Conservation (phyloP, 139 green algal species). For the Raphidocelis subcapitata region DNA sequence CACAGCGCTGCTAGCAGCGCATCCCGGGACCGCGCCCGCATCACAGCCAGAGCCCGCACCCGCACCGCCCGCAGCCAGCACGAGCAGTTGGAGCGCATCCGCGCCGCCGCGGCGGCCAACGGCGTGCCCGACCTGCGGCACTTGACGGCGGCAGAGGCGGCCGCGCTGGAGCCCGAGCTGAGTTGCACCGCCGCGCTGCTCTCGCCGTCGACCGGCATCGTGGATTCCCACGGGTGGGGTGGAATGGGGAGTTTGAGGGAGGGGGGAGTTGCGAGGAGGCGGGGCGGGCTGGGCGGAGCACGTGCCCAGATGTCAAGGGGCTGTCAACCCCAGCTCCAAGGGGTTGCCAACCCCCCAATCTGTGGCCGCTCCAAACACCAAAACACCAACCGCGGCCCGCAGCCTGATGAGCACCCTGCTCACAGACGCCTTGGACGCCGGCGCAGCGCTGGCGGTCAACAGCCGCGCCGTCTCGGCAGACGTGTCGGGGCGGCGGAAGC, state of each 20-base stretch:
- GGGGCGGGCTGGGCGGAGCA: neutral
- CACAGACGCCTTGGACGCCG: constrained; percentile 46
- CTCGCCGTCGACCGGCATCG: constrained; percentile 83
- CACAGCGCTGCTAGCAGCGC: neutral
- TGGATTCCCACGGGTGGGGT: constrained; percentile 72
- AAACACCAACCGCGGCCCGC: no score
- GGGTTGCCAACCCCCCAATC: neutral
- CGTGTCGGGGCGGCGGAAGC: constrained; percentile 1
- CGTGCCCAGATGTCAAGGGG: no score
- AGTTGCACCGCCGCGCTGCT: constrained; percentile 54
- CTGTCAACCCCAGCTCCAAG: no score
- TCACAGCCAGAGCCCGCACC: no score
- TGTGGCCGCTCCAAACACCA: neutral
- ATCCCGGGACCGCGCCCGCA: neutral
- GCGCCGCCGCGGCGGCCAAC: constrained; percentile 37
- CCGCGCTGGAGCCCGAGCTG: constrained; percentile 67
- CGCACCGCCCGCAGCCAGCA: constrained; percentile 32
- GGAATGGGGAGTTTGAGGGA: neutral
- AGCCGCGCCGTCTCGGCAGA: constrained; percentile 34
- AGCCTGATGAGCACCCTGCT: constrained; percentile 71
- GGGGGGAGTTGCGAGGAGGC: neutral
- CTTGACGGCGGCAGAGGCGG: constrained; percentile 48
- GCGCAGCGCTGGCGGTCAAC: constrained; percentile 42
- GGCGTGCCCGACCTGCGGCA: constrained; percentile 71
- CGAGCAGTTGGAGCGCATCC: constrained; percentile 30